Conservation (phyloP, 495 filamentous ascomycete genomes). For the Trichoderma reesei region DNA sequence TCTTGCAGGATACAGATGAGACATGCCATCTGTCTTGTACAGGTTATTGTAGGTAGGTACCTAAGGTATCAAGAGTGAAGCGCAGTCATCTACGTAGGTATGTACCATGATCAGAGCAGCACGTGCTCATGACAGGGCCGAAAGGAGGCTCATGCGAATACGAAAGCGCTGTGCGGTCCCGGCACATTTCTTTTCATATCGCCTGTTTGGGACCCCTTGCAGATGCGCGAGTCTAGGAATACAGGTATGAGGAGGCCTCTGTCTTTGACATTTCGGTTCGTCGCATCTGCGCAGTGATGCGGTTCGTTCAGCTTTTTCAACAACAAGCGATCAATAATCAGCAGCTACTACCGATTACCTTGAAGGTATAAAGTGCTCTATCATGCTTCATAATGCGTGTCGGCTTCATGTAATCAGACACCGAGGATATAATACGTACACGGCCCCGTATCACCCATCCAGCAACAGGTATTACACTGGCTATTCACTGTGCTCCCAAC, state of each 20-base stretch:
- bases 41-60: no score
- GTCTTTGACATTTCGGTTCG: slow-evolving; percentile 19
- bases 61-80: no score
- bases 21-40: no score
- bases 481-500: background rate
- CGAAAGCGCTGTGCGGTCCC: background rate
- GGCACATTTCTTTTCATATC: background rate
- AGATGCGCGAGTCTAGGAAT: background rate
- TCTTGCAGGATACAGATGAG: no score
- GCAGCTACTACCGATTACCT: background rate
- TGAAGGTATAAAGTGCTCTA: no score
- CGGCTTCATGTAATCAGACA: no score
- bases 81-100: no score
- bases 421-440: no score
- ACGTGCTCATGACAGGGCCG: background rate
- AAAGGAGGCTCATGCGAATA: background rate
- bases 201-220: background rate
- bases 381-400: no score
- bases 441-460: background rate
- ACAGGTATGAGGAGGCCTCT: background rate
- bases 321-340: background rate
- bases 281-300: slow-evolving; percentile 10
- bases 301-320: background rate
- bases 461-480: background rate
- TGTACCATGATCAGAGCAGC: background rate